These are phyloP conservation scores for Durusdinium trenchii DNA, from an alignment of 73 alveolate genomes.

Conservation along the genomic window DNA sequence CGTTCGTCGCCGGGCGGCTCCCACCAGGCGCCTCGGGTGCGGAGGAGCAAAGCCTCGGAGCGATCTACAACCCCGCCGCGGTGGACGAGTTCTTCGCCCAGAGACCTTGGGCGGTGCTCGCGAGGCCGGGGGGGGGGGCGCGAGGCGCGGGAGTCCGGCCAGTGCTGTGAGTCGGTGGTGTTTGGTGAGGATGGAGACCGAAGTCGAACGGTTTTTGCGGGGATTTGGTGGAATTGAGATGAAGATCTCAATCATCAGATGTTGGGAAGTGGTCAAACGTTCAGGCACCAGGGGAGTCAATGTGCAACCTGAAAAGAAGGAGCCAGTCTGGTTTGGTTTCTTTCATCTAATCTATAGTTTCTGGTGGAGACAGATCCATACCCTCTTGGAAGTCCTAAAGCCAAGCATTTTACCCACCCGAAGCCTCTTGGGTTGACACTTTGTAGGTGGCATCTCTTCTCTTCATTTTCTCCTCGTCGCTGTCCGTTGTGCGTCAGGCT, in stretches of 20 bases:
- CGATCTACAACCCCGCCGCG: background rate
- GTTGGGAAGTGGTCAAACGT: background rate
- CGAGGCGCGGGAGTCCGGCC: background rate
- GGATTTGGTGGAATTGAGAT: background rate
- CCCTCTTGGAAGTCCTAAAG: background rate
- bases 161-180: background rate
- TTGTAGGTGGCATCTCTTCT: background rate
- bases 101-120: conserved; percentile 11
- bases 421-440: too few species aligned
- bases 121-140: background rate
- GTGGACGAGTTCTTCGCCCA: conserved; percentile 38
- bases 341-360: background rate
- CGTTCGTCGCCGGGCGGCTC: too few species aligned
- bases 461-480: background rate
- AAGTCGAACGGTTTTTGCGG: background rate
- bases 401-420: too few species aligned
- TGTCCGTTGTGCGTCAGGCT: background rate
- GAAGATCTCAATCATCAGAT: background rate
- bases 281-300: background rate
- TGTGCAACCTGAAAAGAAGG: background rate
- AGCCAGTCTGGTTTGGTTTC: background rate
- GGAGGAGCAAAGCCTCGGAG: background rate
- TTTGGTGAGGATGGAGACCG: background rate
- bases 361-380: background rate
- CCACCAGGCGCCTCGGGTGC: too few species aligned